phyloP scores from a whole-genome alignment of 2,329 filamentous ascomycete genomes.

The Cordyceps sp. region DNA sequence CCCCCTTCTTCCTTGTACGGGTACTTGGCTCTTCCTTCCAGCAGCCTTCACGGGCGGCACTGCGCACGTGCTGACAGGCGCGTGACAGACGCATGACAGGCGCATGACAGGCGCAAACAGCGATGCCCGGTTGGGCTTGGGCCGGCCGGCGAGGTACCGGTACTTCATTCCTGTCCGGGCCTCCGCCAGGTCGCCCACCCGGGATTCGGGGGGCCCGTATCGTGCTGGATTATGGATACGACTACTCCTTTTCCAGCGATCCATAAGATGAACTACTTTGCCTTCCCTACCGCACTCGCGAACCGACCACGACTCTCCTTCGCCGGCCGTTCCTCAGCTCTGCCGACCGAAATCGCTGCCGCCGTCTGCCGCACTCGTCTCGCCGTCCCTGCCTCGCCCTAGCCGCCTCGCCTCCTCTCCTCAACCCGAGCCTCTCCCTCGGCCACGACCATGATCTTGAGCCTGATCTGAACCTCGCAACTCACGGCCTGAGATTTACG shows the following conservation, averaged over 20 bases:
- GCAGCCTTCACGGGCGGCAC: background rate
- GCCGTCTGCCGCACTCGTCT: no score
- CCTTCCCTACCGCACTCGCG: background rate
- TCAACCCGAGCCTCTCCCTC: background rate
- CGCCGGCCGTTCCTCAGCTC: no score
- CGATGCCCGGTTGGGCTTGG: no score
- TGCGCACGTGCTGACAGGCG: no score
- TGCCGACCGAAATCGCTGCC: no score
- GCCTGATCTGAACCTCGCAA: background rate
- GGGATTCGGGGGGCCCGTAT: background rate
- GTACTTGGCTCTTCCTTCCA: background rate
- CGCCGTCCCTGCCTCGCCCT: background rate
- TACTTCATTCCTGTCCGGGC: no score
- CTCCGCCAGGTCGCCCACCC: no score
- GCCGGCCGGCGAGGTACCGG: no score
- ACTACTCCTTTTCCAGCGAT: slow-evolving; percentile 1
- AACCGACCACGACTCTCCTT: no score
- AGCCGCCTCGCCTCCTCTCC: background rate
- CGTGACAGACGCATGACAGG: no score
- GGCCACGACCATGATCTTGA: background rate
- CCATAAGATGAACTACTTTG: background rate
- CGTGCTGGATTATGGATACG: slow-evolving; percentile 1
- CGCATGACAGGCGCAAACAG: no score
- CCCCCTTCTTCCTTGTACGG: background rate
- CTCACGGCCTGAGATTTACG: background rate